Percentiles rank a stretch among this genome's conserved stretches.
phyloP scores from a whole-genome alignment of 1,139 yeast species.

The Lodderomyces elongisporus region DNA sequence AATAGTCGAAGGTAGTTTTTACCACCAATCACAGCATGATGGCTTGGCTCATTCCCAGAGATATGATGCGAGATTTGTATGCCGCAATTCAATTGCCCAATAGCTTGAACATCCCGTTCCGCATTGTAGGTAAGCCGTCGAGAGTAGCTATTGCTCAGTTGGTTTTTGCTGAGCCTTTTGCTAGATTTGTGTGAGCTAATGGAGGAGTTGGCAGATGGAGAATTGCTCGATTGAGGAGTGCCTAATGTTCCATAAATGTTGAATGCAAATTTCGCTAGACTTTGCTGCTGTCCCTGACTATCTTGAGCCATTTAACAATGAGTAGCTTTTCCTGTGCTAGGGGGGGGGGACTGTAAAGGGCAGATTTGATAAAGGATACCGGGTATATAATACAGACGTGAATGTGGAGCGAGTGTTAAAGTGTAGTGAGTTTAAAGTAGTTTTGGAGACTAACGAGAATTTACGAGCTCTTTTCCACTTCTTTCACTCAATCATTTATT shows the following conservation, averaged over 20 bases:
- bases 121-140: constrained; percentile 21
- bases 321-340: too few relatives aligned
- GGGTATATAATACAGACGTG: too few relatives aligned
- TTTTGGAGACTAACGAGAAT: too few relatives aligned
- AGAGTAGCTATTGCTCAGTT: constrained; percentile 4
- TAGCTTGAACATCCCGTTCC: constrained; percentile 25
- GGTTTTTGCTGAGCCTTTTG: neutral
- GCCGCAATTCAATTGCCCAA: constrained; percentile 22
- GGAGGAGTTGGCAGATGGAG: constrained; percentile 16
- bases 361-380: too few relatives aligned
- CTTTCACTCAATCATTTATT: too few relatives aligned
- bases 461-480: too few relatives aligned
- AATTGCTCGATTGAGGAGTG: constrained; percentile 14
- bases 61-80: constrained; percentile 8
- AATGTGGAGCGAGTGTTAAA: too few relatives aligned
- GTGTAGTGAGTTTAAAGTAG: too few relatives aligned
- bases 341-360: too few relatives aligned
- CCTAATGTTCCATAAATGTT: constrained; percentile 29
- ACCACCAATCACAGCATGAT: constrained; percentile 53
- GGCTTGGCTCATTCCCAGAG: constrained; percentile 10
- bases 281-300: constrained; percentile 16
- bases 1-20: constrained; percentile 51
- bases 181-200: constrained; percentile 15
- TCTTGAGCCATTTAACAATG: constrained; percentile 3
- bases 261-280: constrained; percentile 31